Conservation (phyloP, 371 early-diverging fungal species). For the Dichotomocladium elegans region DNA sequence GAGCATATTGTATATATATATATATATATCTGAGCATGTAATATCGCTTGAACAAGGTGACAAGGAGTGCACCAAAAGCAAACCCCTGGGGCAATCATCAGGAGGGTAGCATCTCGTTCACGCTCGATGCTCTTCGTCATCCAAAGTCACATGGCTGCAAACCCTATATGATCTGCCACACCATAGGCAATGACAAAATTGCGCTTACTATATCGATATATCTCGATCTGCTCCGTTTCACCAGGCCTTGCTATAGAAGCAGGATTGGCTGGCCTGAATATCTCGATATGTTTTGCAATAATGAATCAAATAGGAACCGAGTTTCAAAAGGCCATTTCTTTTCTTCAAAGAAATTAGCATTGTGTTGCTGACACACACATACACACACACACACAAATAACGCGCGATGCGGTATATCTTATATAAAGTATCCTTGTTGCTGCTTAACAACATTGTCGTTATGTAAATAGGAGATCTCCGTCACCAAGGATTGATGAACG, state of each 20-base stretch:
- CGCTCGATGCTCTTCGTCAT: not conserved
- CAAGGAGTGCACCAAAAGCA: conserved; percentile 1
- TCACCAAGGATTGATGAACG: not conserved
- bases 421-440: not conserved
- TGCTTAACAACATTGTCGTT: not conserved
- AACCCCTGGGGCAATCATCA: not conserved
- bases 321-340: not conserved
- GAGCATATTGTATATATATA: not conserved
- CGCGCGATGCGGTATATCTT: not conserved
- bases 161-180: no score
- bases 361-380: no score
- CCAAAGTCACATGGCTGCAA: no score
- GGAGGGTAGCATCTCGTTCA: not conserved
- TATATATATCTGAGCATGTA: not conserved
- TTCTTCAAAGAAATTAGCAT: not conserved
- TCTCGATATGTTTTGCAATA: not conserved
- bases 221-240: not conserved
- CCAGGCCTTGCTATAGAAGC: conserved; percentile 1
- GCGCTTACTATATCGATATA: not conserved
- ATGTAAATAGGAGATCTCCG: not conserved
- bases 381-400: no score
- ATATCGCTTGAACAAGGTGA: conserved; percentile 1
- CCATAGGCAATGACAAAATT: not conserved
- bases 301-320: not conserved
- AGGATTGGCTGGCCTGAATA: no score